Evolutionary conservation across 2,329 filamentous ascomycete genomes (phyloP), one percentile per base, ranked within the genome.

Genomic region (Trichoderma harzianum): DNA sequence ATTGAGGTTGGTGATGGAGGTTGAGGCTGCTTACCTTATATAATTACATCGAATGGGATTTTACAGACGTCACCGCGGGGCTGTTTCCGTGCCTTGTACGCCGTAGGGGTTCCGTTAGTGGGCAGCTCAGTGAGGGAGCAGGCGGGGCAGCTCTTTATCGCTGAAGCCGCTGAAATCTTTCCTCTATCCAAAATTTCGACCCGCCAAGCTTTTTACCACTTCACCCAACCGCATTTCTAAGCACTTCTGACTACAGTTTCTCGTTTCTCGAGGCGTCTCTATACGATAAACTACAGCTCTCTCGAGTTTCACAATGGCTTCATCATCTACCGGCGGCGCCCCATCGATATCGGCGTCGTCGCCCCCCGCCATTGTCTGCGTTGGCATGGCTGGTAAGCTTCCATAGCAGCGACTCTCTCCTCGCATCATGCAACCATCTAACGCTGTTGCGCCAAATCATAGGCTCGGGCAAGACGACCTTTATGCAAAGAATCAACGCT

Each of bases 391-490:
- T 78, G 95, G 91, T 91, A 83, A 78, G 84, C 76, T 28, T 57
- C 16, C 26, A 63, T 28, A 32, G 58, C 60, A 72, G 34, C 10
- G 16, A 39, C 10, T 3, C 43, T 16, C 43, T 16, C n/a, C 43
- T n/a, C 21, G 14, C 34, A 36, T n/a, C 7, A 3, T 21, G 16
- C 21, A 71, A 30, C 30, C 7, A 28, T 16, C 60, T 69, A 34
- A 55, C 32, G 11, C 28, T 47, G 12, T n/a, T n/a, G n/a, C 39
- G 51, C 21, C 71, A 47, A 24, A 24, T 65, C 2, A 62, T 76
- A 93, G 92, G 96, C 77, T 97, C 94, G 18, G 96, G 96, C 78
- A 99, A 99, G 86, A 99, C 96, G n/a, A 99, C 97, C 0, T 99
- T 99, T 80, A 98, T 99, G 95, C 95, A 98, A 81, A 91, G 96